Evolutionary conservation across 1,284 basidiomycete genomes (phyloP).

Genomic region (Naganishia sp.): DNA sequence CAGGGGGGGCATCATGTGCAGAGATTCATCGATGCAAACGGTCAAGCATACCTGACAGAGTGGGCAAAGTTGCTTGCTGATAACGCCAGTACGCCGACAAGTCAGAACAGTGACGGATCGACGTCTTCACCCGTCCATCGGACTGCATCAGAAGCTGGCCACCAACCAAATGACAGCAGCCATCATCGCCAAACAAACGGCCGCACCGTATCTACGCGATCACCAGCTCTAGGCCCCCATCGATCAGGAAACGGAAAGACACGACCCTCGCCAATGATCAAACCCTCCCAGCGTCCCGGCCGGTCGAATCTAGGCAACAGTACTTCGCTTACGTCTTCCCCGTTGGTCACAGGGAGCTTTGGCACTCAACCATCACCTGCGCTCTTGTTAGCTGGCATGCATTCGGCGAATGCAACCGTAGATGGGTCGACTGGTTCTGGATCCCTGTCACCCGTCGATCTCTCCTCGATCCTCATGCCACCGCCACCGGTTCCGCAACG

Average conservation of each 20-base stretch:
- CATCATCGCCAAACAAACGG: slow-evolving; percentile 10
- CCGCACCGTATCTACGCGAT: slow-evolving; percentile 6
- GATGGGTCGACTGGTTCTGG: slow-evolving; percentile 35
- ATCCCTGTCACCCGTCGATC: slow-evolving; percentile 73
- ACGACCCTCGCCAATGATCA: slow-evolving; percentile 53
- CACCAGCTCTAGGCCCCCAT: slow-evolving; percentile 43
- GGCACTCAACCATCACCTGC: slow-evolving; percentile 35
- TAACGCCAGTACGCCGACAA: slow-evolving; percentile 16
- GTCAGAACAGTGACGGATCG: slow-evolving; percentile 32
- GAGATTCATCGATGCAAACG: slow-evolving; percentile 40
- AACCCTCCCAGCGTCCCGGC: slow-evolving; percentile 42
- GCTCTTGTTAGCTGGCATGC: slow-evolving; percentile 16
- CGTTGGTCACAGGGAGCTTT: slow-evolving; percentile 35
- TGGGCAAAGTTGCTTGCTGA: slow-evolving; percentile 16
- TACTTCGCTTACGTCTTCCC: slow-evolving; percentile 27
- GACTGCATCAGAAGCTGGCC: slow-evolving; percentile 18
- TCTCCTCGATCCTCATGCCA: slow-evolving; percentile 66
- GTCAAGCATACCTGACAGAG: slow-evolving; percentile 43
- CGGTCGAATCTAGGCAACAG: slow-evolving; percentile 24
- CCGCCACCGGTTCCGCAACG: slow-evolving; percentile 61
- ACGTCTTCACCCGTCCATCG: slow-evolving; percentile 17
- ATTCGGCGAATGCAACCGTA: not conserved
- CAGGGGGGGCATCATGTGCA: slow-evolving; percentile 33
- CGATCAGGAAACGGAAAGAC: slow-evolving; percentile 45
- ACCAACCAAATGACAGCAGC: slow-evolving; percentile 2